Percentiles rank a stretch among this genome's conserved stretches.
Conservation (phyloP, 169 alveolate species). For the Eimeria praecox region DNA sequence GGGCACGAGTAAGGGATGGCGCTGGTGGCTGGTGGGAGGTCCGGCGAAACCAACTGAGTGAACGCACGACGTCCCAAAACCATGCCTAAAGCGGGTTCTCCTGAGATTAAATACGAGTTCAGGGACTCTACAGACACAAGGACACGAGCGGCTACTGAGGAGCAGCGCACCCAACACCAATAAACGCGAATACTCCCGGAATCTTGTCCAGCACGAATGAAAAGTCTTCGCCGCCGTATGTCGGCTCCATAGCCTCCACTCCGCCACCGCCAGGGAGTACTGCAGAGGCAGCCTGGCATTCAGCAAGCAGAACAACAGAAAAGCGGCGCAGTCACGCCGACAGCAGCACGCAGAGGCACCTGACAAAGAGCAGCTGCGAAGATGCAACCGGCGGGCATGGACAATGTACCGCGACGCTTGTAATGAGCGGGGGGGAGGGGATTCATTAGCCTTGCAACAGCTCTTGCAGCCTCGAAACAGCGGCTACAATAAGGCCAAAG, state of each 20-base stretch:
- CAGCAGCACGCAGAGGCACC: background rate
- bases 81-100: background rate
- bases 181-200: slow-evolving; percentile 70
- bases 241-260: slow-evolving; percentile 42
- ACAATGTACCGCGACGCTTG: too few species aligned
- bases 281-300: slow-evolving; percentile 26
- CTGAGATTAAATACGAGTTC: background rate
- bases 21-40: too few species aligned
- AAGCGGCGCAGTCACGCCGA: background rate
- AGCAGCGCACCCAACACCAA: slow-evolving; percentile 77
- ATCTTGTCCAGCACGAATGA: slow-evolving; percentile 72
- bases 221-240: slow-evolving; percentile 80
- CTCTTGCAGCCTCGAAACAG: background rate
- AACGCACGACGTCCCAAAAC: background rate
- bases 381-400: background rate
- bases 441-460: background rate
- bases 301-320: background rate
- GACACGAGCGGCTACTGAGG: background rate
- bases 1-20: background rate
- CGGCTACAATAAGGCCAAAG: slow-evolving; percentile 1
- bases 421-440: background rate
- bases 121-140: background rate
- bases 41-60: background rate
- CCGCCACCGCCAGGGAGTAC: slow-evolving; percentile 17
- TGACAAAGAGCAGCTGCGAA: background rate